These are phyloP conservation scores for Dioscorea zingiberensis DNA, from an alignment of 106 monocot genomes.

Conservation along the genomic window DNA sequence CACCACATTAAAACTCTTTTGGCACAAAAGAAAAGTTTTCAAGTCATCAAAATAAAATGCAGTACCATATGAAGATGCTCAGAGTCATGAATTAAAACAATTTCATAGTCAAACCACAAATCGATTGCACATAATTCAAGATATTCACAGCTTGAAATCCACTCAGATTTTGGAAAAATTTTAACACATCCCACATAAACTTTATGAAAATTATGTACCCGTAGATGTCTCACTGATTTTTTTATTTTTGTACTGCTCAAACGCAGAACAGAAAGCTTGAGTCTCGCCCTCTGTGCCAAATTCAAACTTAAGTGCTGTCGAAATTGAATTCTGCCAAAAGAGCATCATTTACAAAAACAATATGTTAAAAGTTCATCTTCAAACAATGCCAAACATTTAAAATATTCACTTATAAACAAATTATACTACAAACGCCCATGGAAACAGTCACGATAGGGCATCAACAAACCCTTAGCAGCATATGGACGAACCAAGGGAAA, in stretches of 20 bases:
- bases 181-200: too few relatives aligned
- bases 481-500: too few relatives aligned
- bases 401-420: background rate
- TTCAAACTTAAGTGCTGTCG: constrained; percentile 47
- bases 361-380: too few relatives aligned
- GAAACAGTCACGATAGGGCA: background rate
- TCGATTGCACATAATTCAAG: background rate
- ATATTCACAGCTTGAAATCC: background rate
- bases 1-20: too few relatives aligned
- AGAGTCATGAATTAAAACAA: too few relatives aligned
- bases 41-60: background rate
- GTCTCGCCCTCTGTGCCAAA: constrained; percentile 42
- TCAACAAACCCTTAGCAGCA: background rate
- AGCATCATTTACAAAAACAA: too few relatives aligned
- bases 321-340: constrained; percentile 36
- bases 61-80: too few relatives aligned
- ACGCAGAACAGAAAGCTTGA: constrained; percentile 33
- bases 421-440: background rate
- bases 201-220: constrained; percentile 1
- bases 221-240: constrained; percentile 24
- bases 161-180: too few relatives aligned
- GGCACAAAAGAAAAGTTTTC: background rate
- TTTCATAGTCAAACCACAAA: background rate
- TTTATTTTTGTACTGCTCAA: constrained; percentile 42
- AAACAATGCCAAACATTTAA: background rate